These are phyloP conservation scores for Casuarina glauca DNA, from an alignment of 306 rosid genomes.

Conservation along the genomic window DNA sequence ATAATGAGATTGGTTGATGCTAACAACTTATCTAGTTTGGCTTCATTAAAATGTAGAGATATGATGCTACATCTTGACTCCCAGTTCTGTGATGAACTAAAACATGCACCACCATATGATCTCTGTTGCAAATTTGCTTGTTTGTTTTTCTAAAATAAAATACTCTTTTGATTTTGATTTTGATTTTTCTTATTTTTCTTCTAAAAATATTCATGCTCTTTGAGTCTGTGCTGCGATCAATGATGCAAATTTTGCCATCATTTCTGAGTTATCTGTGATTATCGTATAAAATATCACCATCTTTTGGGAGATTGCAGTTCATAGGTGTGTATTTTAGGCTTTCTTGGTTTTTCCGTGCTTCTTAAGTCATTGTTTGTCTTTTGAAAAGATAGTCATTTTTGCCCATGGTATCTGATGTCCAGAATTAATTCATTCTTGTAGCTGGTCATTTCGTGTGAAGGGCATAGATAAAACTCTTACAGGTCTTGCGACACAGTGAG, in stretches of 20 bases:
- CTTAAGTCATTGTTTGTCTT: not conserved
- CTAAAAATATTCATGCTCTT: not conserved
- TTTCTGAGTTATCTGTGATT: constrained; percentile 47
- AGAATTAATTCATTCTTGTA: constrained; percentile 32
- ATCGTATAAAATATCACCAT: constrained; percentile 50
- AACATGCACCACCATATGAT: constrained; percentile 94
- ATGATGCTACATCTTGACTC: constrained; percentile 3
- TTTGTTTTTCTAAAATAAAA: not conserved
- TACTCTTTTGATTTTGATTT: not conserved
- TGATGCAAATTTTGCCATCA: constrained; percentile 40
- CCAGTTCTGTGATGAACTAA: constrained; percentile 54
- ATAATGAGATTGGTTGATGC: no score
- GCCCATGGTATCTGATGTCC: constrained; percentile 85
- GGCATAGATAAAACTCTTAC: constrained; percentile 50
- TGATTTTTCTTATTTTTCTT: not conserved
- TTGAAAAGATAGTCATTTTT: not conserved
- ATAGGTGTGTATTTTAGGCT: not conserved
- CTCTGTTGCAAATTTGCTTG: constrained; percentile 30
- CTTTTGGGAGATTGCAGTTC: constrained; percentile 68
- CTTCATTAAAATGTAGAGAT: not conserved
- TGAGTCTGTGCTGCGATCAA: constrained; percentile 31
- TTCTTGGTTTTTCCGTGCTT: not conserved
- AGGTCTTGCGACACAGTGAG: constrained; percentile 82
- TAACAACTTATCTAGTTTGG: no score
- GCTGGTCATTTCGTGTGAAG: constrained; percentile 60